Base-by-base conservation (phyloP, 768 basidiomycete species). In the Coprinellus micaceus region DNA sequence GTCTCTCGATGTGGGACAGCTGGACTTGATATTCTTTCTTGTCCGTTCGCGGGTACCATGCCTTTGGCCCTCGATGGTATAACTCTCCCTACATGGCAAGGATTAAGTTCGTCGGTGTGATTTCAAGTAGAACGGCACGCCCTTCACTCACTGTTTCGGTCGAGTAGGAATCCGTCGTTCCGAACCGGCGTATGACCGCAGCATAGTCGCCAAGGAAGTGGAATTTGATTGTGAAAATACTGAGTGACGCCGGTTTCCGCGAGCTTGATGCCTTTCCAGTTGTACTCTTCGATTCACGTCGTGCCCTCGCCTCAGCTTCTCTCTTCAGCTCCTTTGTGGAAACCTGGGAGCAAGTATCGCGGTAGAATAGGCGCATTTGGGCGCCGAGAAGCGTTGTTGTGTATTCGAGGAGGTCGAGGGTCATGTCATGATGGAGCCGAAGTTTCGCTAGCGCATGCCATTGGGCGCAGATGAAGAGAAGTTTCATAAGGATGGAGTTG, bases 381-480 rank as follows among this genome's bases (percentile, higher is more conserved):
- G 44, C 19, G 4, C 52, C 57, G 7, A 58, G 25, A 7, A 19
- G 15, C 22, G 33, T 49, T 2, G 57, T 58, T n/a, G 29, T 28
- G 10, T 17, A 22, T 4, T 58, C 52, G 7, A 58, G 44, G 6
- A 45, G 25, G 15, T 45, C 39, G 5, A 58, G 21, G 2, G 52
- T 58, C 6, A 29, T 15, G 22, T 59, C 58, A 21, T 43, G 39
- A 22, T 59, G 58, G 2, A 55, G 26, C 5, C 58, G 48, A 22
- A 59, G 58, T 48, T 59, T 59, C 15, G 58, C 58, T 3, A 59
- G 28, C 4, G 44, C 37, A 39, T 59, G 58, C 58, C 58, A 59
- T 29, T 48, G 19, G 4, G 48, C 45, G 17, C 30, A 39, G n/a
- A 30, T n/a, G 33, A 21, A 55, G 15, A 59, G 25, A 12, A 59